These are phyloP conservation scores for Fusarium tricinctum DNA, from an alignment of 2,329 filamentous ascomycete genomes.

Conservation along the genomic window DNA sequence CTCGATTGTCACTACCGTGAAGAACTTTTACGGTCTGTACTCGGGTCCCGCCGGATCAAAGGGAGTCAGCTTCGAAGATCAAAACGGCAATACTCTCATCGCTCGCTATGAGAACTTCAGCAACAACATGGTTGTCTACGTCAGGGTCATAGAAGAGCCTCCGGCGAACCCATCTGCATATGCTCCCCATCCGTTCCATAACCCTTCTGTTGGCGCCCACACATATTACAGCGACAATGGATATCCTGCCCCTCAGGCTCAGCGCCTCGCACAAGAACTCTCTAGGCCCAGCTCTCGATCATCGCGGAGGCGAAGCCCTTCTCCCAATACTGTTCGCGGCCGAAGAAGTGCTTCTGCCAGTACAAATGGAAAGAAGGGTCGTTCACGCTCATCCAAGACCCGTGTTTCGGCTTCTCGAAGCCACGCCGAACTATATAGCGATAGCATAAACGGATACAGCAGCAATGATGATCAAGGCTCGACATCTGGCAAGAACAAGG, in stretches of 20 bases:
- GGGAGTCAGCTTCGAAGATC: conserved; percentile 96
- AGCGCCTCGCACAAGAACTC: conserved; percentile 70
- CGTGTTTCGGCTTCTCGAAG: conserved; percentile 63
- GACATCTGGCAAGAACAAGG: conserved; percentile 79
- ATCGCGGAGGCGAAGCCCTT: conserved; percentile 82
- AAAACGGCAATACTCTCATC: conserved; percentile 89
- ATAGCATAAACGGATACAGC: conserved; percentile 82
- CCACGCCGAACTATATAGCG: conserved; percentile 72
- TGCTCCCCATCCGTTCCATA: conserved; percentile 67
- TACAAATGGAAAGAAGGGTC: conserved; percentile 73
- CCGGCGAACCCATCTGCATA: conserved; percentile 61
- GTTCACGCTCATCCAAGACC: conserved; percentile 78
- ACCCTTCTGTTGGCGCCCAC: conserved; percentile 66
- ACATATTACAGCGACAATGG: conserved; percentile 67
- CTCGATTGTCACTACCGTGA: conserved; percentile 97
- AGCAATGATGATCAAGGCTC: conserved; percentile 88
- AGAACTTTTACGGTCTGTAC: conserved; percentile 98
- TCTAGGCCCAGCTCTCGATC: conserved; percentile 78
- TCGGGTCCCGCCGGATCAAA: conserved; percentile 77
- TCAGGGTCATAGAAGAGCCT: conserved; percentile 81
- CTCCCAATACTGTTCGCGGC: conserved; percentile 76
- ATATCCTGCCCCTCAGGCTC: conserved; percentile 62
- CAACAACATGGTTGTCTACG: conserved; percentile 93
- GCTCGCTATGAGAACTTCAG: conserved; percentile 96
- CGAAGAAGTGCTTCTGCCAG: conserved; percentile 82